These are phyloP conservation scores for Neodidymelliopsis sp. DNA, from an alignment of 2,329 filamentous ascomycete species.

Conservation along the genomic window DNA sequence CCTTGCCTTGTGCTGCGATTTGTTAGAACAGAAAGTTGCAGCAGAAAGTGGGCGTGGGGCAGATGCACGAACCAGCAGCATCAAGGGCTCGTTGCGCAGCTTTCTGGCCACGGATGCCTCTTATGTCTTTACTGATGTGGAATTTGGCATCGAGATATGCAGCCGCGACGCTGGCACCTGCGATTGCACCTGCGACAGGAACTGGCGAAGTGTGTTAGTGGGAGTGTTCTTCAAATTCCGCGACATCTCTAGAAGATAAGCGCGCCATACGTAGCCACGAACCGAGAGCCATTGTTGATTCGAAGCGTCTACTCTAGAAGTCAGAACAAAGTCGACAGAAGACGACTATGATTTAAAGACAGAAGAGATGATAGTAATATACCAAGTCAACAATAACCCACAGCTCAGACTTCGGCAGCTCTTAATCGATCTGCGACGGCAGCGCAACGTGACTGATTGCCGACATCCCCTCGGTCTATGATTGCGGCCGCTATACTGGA, in stretches of 20 bases:
- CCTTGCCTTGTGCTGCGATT: constrained; percentile 62
- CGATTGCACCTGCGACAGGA: constrained; percentile 45
- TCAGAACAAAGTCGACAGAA: not conserved
- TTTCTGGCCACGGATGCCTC: constrained; percentile 54
- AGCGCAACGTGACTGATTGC: constrained; percentile 38
- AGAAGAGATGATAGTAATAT: not conserved
- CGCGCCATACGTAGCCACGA: not conserved
- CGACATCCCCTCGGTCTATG: constrained; percentile 32
- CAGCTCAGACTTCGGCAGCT: constrained; percentile 4
- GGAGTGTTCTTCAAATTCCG: too few species aligned
- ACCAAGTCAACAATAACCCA: not conserved
- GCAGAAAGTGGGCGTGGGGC: not conserved
- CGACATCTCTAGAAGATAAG: too few species aligned
- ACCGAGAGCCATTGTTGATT: constrained; percentile 16
- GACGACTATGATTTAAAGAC: not conserved
- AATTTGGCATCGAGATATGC: constrained; percentile 75
- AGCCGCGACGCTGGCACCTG: constrained; percentile 52
- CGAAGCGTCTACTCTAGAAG: not conserved
- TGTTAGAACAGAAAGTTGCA: constrained; percentile 17
- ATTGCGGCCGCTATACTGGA: constrained; percentile 16
- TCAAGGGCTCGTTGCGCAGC: constrained; percentile 55
- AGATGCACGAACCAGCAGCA: constrained; percentile 61
- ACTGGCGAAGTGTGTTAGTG: constrained; percentile 27
- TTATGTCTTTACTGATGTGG: constrained; percentile 69
- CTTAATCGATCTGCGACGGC: constrained; percentile 23